Evolutionary conservation across 441 rosid genomes (phyloP), one percentile per base, ranked within the genome.

Genomic region (Mallotus repandus): DNA sequence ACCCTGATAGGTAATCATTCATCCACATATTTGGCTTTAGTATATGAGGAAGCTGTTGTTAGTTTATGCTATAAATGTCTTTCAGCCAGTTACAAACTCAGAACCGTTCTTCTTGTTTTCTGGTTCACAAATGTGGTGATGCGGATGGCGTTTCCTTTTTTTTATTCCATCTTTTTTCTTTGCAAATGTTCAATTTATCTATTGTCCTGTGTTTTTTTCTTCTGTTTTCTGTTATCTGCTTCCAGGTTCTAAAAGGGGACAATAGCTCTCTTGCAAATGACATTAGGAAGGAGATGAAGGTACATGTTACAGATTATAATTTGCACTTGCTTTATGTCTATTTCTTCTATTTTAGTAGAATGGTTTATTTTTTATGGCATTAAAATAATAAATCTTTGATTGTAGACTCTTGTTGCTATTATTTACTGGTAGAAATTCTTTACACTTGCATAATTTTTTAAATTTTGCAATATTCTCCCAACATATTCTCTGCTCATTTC

Each of bases 271-370:
- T 96, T 67, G 99, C 98, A 74, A 91, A 88, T 75, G 99, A 96
- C 78, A 93, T 96, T 59, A 88, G 94, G 63, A 96, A 89, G 86
- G 99, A 96, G 77, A 96, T 93, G 97, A 93, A 96, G 92, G 93
- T 91, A 85, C 29, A 72, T 21, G 50, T 57, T 72, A 66, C 55
- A 15, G 41, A 76, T 72, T 32, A 32, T 45, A 67, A 46, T 60
- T 49, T 58, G 14, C 38, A 71, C 16, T 13, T 63, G 56, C 32
- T 7, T 13, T 18, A 21, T 54, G 46, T 68, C 38, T 35, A 53
- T 66, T 22, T 38, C 62, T 41, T 21, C 18, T 54, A 12, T 63
- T 65, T 79, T 56, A 60, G 15, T 46, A 21, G 45, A 49, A 73
- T 60, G 38, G 41, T 38, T 25, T 29, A 14, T 65, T 57, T 41